phyloP scores from a whole-genome alignment of 1,284 basidiomycete species.

The Pyrrhoderma noxium region DNA sequence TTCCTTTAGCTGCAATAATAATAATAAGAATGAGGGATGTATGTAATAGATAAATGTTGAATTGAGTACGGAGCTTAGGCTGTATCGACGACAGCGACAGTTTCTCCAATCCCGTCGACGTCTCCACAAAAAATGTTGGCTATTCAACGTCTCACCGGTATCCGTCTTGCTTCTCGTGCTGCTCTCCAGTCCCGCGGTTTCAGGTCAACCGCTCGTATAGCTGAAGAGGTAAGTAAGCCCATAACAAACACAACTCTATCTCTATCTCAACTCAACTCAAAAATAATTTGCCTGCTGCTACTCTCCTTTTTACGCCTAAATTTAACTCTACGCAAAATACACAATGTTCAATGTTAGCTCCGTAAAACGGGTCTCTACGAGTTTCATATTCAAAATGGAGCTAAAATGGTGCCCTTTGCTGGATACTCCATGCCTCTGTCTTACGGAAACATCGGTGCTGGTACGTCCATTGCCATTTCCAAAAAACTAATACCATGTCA shows the following conservation, averaged over 20 bases:
- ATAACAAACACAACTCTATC: too few species aligned
- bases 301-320: too few species aligned
- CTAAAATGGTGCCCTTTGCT: constrained; percentile 96
- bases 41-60: too few species aligned
- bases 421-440: constrained; percentile 92
- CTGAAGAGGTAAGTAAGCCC: constrained; percentile 2
- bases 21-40: too few species aligned
- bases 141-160: not conserved
- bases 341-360: too few species aligned
- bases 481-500: too few species aligned
- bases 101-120: not conserved
- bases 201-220: not conserved
- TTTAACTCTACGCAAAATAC: too few species aligned
- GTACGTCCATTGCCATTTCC: constrained; percentile 31
- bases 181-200: constrained; percentile 4
- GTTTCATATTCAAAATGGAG: constrained; percentile 80
- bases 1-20: too few species aligned
- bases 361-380: constrained; percentile 80
- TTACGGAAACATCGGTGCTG: constrained; percentile 80
- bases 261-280: too few species aligned
- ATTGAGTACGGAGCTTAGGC: not conserved
- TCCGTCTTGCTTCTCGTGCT: not conserved
- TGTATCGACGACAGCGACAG: not conserved
- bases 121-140: constrained; percentile 4
- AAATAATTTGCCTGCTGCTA: too few species aligned